phyloP scores from a whole-genome alignment of 2,329 filamentous ascomycete species.

The Bimuria novae-zelandiae region DNA sequence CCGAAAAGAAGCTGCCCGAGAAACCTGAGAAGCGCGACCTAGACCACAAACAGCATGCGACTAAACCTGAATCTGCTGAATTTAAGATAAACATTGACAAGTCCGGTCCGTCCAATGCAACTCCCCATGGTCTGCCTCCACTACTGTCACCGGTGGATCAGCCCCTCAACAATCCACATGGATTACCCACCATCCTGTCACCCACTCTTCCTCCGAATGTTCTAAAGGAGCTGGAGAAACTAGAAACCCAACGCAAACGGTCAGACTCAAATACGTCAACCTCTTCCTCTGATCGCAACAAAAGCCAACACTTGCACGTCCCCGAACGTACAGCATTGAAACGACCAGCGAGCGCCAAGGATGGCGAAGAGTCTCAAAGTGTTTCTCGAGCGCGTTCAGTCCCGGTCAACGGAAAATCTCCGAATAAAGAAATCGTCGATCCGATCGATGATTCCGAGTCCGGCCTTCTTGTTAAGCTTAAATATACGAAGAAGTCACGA shows the following conservation, averaged over 20 bases:
- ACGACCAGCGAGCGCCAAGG: conserved; percentile 15
- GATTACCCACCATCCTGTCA: conserved; percentile 60
- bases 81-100: conserved; percentile 37
- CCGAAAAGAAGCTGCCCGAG: conserved; percentile 22
- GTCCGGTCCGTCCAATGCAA: conserved; percentile 34
- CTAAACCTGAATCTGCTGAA: conserved; percentile 46
- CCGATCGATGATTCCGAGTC: conserved; percentile 17
- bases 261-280: conserved; percentile 42
- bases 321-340: conserved; percentile 19
- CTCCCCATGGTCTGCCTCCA: conserved; percentile 46
- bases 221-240: conserved; percentile 56
- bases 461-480: conserved; percentile 54
- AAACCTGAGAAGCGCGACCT: conserved; percentile 22
- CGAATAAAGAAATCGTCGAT: conserved; percentile 19
- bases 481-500: conserved; percentile 54
- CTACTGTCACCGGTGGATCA: conserved; percentile 48
- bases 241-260: conserved; percentile 44
- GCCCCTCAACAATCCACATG: conserved; percentile 46
- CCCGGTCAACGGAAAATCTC: conserved; percentile 34
- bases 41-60: conserved; percentile 13
- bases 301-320: conserved; percentile 30
- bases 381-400: conserved; percentile 30
- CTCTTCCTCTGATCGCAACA: conserved; percentile 40
- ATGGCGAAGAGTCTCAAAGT: conserved; percentile 26
- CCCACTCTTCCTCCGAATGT: conserved; percentile 62